Conservation (phyloP, 2,329 filamentous ascomycete species). For the Dactylonectria macrodidyma region DNA sequence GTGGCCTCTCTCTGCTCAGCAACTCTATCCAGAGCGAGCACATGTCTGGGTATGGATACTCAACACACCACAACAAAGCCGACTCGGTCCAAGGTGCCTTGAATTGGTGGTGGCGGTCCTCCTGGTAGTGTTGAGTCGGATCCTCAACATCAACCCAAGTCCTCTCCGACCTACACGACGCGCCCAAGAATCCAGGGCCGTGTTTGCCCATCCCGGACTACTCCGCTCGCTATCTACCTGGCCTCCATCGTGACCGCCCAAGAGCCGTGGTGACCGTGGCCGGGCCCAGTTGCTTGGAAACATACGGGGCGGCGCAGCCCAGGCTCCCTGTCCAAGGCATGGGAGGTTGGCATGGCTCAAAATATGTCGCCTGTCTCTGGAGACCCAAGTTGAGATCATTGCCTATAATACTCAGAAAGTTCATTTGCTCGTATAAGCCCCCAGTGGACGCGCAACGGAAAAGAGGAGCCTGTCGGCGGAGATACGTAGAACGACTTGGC, state of each 20-base stretch:
- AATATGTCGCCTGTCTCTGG: slow-evolving; percentile 14
- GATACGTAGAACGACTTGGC: neutral
- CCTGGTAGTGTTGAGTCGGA: neutral
- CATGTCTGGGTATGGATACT: neutral
- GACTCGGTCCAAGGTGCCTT: neutral
- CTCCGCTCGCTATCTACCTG: slow-evolving; percentile 5
- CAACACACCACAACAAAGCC: neutral
- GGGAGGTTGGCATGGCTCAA: slow-evolving; percentile 14
- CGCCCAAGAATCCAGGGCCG: neutral
- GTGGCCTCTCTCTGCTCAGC: neutral
- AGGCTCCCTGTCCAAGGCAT: slow-evolving; percentile 22
- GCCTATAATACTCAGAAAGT: neutral
- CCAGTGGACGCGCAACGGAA: slow-evolving; percentile 6
- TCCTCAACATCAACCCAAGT: neutral
- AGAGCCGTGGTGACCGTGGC: slow-evolving; percentile 20
- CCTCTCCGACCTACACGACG: neutral
- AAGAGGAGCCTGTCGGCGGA: neutral
- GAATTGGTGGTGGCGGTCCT: neutral
- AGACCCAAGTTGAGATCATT: neutral
- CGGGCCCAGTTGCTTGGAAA: slow-evolving; percentile 35
- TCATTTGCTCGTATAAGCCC: slow-evolving; percentile 20
- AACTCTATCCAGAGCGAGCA: neutral
- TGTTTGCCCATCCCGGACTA: slow-evolving; percentile 9
- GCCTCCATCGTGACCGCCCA: slow-evolving; percentile 32
- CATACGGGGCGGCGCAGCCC: slow-evolving; percentile 21